A percentile compares a stretch with the other conserved stretches of the same genome.
These are phyloP conservation scores for Amorphotheca resinae DNA, from an alignment of 495 filamentous ascomycete genomes.

Conservation along the genomic window DNA sequence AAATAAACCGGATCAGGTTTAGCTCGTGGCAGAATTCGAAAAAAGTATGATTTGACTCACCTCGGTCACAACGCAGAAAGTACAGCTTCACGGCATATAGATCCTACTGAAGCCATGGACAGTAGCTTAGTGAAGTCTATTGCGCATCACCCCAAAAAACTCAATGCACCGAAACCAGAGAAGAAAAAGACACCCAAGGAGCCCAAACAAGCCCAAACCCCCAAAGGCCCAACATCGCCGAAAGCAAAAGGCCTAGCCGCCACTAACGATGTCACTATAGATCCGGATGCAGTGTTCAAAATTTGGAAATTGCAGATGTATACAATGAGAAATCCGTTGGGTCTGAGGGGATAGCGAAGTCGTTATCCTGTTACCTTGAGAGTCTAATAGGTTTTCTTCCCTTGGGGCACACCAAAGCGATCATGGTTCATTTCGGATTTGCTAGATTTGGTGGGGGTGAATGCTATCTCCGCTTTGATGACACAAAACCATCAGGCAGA, in stretches of 20 bases:
- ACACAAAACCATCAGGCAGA: slow-evolving; percentile 72
- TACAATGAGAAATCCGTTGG: slow-evolving; percentile 58
- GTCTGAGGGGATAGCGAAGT: slow-evolving; percentile 25
- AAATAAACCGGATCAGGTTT: background rate
- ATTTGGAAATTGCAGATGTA: slow-evolving; percentile 60
- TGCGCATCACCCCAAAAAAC: background rate
- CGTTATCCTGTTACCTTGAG: slow-evolving; percentile 77
- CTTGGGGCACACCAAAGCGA: slow-evolving; percentile 89
- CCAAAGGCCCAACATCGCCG: background rate
- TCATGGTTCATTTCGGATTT: slow-evolving; percentile 90
- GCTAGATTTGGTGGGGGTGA: slow-evolving; percentile 69
- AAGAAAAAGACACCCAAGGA: slow-evolving; percentile 24
- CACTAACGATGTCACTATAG: slow-evolving; percentile 13
- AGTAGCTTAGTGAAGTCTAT: background rate
- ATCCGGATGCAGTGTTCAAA: slow-evolving; percentile 44
- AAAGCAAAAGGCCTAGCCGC: background rate
- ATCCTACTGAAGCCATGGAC: background rate
- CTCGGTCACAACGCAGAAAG: background rate
- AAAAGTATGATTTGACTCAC: background rate
- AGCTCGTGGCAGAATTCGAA: background rate
- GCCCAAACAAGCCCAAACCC: background rate
- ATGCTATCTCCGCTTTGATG: slow-evolving; percentile 38
- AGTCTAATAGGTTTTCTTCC: slow-evolving; percentile 72
- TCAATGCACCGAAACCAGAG: background rate
- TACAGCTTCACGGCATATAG: background rate